Base-by-base conservation (phyloP, 1,284 basidiomycete species). In the Ganoderma leucocontextum region DNA sequence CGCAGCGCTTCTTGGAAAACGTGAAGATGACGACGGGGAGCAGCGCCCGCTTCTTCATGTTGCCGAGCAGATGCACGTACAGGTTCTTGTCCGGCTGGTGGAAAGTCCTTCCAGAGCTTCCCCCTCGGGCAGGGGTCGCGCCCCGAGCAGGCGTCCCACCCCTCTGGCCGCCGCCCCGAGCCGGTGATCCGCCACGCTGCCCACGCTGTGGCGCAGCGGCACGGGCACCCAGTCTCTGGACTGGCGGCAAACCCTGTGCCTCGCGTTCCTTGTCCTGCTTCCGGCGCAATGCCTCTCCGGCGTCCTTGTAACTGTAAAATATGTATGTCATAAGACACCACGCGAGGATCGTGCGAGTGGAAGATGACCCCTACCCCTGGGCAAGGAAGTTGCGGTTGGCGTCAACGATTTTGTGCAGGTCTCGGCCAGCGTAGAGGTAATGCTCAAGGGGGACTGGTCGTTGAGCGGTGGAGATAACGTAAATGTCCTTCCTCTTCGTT, bases 401-500 rank as follows among this genome's bases (percentile, higher is more conserved):
- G 78, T 98, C 92, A 35, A 99, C 95, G 69, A 99, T 95, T 82
- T 97, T 98, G 85, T 94, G 92, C 75, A 94, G 83, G 58, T 98
- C 96, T 71, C 92, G 89, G 13, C 95, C 95, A 1, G 97, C 96
- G 82, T 98, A 99, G 6, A 99, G 83, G 81, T 94, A 98, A 82
- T 99, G 98, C 80, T 99, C 97, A 49, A 99, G 86, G 2, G 98
- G 98, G 2, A 99, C 97, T 0, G 98, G 98, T 69, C 98, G 89
- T 81, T 99, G 97, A 1, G 94, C 90, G 0, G 98, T 99, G 29
- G 95, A 98, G 73, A 99, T 99, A 64, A 99, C 98, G 80, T 99
- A 99, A 68, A 99, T 98, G 75, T 99, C 96, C 81, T 99, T 99
- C 85, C 96, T 98, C 85, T 99, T 99, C 1, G 98, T 99, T 12